Percentiles rank a stretch among this genome's conserved stretches.
phyloP scores from a whole-genome alignment of 805 yeast genomes.

The Priceomyces medius region DNA sequence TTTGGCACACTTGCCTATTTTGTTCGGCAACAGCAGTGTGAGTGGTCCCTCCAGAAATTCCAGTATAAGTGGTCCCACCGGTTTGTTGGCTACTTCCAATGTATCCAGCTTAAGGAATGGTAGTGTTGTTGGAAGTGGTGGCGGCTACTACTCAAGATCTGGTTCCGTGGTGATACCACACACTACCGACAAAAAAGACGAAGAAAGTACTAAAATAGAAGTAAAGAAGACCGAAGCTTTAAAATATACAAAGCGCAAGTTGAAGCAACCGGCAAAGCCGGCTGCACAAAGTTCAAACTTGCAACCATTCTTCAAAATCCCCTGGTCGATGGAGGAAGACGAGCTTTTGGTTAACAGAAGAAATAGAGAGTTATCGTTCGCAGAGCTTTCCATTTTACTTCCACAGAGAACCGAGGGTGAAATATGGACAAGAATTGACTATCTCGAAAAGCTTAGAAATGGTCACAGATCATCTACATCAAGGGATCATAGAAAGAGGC shows the following conservation, averaged over 20 bases:
- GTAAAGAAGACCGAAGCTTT: slow-evolving; percentile 14
- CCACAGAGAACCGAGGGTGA: slow-evolving; percentile 76
- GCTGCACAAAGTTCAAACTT: slow-evolving; percentile 6
- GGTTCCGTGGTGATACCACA: slow-evolving; percentile 40
- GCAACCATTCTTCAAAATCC: slow-evolving; percentile 27
- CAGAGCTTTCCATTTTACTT: slow-evolving; percentile 69
- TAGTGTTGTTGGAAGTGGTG: slow-evolving; percentile 27
- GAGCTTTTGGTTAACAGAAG: slow-evolving; percentile 56
- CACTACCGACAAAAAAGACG: slow-evolving; percentile 26
- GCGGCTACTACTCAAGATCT: slow-evolving; percentile 36
- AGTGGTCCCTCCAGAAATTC: slow-evolving; percentile 42
- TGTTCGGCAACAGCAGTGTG: slow-evolving; percentile 41
- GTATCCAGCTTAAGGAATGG: slow-evolving; percentile 43
- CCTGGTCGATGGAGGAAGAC: slow-evolving; percentile 71
- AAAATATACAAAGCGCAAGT: slow-evolving; percentile 6
- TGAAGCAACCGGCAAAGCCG: slow-evolving; percentile 5
- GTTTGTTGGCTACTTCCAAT: slow-evolving; percentile 32
- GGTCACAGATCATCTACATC: slow-evolving; percentile 29
- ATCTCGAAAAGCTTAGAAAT: slow-evolving; percentile 39
- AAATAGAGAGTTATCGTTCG: slow-evolving; percentile 60
- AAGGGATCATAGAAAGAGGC: slow-evolving; percentile 27
- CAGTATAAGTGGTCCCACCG: slow-evolving; percentile 36
- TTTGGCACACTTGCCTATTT: slow-evolving; percentile 42
- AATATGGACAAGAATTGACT: slow-evolving; percentile 60
- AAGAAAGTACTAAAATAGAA: slow-evolving; percentile 18